Evolutionary conservation across 306 rosid species (phyloP), one percentile per base, ranked within the genome.

Genomic region (Bauhinia variegata): DNA sequence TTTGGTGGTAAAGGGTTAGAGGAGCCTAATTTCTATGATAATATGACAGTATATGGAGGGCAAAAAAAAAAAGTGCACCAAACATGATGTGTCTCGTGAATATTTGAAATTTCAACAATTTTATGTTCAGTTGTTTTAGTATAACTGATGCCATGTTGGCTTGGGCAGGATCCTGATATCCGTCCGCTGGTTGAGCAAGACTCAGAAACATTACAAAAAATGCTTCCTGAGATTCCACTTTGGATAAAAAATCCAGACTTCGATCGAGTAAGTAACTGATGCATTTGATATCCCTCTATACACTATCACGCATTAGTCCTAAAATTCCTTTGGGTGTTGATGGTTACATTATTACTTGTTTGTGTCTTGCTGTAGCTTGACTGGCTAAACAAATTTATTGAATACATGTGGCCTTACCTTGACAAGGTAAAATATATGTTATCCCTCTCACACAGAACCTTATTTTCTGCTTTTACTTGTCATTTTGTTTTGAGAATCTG

Each of bases 241-340:
- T 92, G 96, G 98, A 84, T 92, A 60, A 92, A 92, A 77, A 85
- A 82, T 80, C 98, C 98, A 6, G 98, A 92, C 70, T 89, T 82
- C 38, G 96, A 92, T 84, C 84, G 98, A 60, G 98, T 89, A 81
- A 75, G 79, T 60, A 51, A 41, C 9, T 4, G 1, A 30, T 51
- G 23, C 41, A 48, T 47, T 19, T 62, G 6, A 39, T 47, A 43
- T 32, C 18, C 3, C 39, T n/a, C 59, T 34, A 49, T 18, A 7
- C 42, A 34, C 34, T 18, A 18, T 12, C 34, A 54, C 41, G 19
- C 67, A 46, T 57, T 55, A 18, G 5, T 7, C 59, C 33, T 36
- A 1, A 5, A 1, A 36, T 36, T 36, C 9, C 9, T 36, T 46
- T 61, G 11, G 37, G 67, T 58, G 68, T 75, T 63, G 13, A 44